Conservation (phyloP, 2,329 filamentous ascomycete species). For the Penicillium sp. region DNA sequence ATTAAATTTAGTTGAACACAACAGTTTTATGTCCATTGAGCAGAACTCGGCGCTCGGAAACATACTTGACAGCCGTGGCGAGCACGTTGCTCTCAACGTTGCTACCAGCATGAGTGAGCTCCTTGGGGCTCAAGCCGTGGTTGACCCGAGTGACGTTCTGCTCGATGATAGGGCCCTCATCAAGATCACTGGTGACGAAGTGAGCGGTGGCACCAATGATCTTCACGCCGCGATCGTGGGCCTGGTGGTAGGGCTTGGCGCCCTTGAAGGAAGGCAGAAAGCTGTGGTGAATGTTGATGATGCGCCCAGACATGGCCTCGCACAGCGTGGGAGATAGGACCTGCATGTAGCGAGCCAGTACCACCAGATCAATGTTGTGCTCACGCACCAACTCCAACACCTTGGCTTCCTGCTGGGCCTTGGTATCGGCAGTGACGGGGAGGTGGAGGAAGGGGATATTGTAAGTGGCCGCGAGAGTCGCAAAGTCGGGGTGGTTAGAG, state of each 20-base stretch:
- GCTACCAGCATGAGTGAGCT: conserved; percentile 74
- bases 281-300: conserved; percentile 90
- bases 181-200: conserved; percentile 80
- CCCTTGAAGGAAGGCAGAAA: conserved; percentile 88
- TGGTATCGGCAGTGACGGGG: conserved; percentile 75
- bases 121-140: conserved; percentile 72
- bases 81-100: conserved; percentile 83
- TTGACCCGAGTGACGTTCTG: conserved; percentile 75
- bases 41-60: conserved; percentile 73
- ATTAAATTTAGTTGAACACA: conserved; percentile 58
- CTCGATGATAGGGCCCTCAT: conserved; percentile 86
- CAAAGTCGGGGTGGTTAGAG: conserved; percentile 77
- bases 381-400: conserved; percentile 68
- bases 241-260: conserved; percentile 84
- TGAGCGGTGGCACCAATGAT: conserved; percentile 84
- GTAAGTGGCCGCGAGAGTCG: conserved; percentile 66
- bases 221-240: conserved; percentile 81
- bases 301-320: conserved; percentile 74
- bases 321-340: conserved; percentile 73
- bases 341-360: conserved; percentile 85
- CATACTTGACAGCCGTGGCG: conserved; percentile 79
- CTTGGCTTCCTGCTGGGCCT: conserved; percentile 67
- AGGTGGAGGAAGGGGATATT: conserved; percentile 77
- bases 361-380: conserved; percentile 72
- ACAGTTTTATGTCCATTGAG: conserved; percentile 78